These are phyloP conservation scores for Eleusine coracana DNA, from an alignment of 176 grass and related monocot species.

Conservation along the genomic window DNA sequence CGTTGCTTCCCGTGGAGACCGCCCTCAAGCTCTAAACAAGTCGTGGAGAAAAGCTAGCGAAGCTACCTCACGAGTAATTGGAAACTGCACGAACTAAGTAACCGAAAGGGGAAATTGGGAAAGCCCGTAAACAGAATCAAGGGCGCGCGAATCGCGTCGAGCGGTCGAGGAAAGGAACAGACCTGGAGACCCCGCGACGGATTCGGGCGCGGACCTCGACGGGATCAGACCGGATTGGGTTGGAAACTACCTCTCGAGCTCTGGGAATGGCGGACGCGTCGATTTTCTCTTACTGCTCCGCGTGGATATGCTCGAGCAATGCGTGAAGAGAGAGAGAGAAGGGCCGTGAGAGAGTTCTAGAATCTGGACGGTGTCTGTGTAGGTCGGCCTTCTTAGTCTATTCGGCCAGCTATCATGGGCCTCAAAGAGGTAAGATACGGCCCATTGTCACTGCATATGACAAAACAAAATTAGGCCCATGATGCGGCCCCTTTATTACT, in stretches of 20 bases:
- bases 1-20: neutral
- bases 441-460: neutral
- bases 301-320: neutral
- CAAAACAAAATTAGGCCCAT: neutral
- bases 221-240: neutral
- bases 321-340: neutral
- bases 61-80: too few relatives aligned
- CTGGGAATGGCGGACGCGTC: neutral
- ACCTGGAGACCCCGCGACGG: constrained; percentile 9
- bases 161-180: neutral
- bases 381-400: neutral
- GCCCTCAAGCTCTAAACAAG: neutral
- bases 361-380: neutral
- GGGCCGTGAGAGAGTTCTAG: neutral
- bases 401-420: neutral
- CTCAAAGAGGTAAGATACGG: neutral
- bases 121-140: neutral
- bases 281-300: neutral
- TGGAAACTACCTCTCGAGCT: neutral
- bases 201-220: neutral
- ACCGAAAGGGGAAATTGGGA: neutral
- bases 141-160: neutral
- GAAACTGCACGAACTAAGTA: neutral
- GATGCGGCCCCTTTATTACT: neutral
- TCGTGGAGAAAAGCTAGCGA: neutral